Evolutionary conservation across 2,329 filamentous ascomycete species (phyloP).

Genomic region (Colletotrichum falcatum): DNA sequence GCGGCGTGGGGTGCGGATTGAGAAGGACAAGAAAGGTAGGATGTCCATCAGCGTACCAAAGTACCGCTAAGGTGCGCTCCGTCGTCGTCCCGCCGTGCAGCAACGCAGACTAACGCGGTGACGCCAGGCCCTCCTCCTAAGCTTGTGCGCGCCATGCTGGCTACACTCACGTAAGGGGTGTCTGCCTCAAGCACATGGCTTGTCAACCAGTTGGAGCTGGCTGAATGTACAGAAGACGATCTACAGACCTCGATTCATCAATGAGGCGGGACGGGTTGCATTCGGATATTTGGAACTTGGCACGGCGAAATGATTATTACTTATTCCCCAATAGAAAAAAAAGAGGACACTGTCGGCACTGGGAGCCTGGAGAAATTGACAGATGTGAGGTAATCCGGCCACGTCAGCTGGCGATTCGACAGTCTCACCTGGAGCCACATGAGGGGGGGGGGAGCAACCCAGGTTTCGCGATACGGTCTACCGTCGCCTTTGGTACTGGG

Average conservation of each 20-base stretch:
- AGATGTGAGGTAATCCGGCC: background rate
- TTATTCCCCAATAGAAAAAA: conserved; percentile 38
- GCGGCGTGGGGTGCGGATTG: conserved; percentile 74
- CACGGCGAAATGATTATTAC: conserved; percentile 17
- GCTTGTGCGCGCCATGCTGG: conserved; percentile 77
- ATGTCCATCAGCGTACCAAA: conserved; percentile 86
- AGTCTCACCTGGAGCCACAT: background rate
- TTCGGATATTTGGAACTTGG: conserved; percentile 7
- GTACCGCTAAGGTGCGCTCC: conserved; percentile 69
- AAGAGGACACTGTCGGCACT: conserved; percentile 12
- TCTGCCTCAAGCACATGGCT: background rate
- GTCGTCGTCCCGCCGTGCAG: conserved; percentile 21
- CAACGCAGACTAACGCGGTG: conserved; percentile 43
- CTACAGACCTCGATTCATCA: conserved; percentile 9
- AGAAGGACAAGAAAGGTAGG: conserved; percentile 97
- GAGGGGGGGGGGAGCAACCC: background rate
- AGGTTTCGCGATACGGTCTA: background rate
- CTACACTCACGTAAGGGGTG: conserved; percentile 70
- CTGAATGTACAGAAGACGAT: conserved; percentile 29
- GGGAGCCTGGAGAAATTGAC: background rate
- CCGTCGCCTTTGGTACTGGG: background rate
- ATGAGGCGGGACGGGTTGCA: conserved; percentile 22
- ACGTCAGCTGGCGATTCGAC: background rate
- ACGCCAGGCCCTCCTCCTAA: conserved; percentile 70
- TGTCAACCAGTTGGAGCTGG: background rate